phyloP scores from a whole-genome alignment of 2,329 filamentous ascomycete species.

The Phialocephala subalpina region DNA sequence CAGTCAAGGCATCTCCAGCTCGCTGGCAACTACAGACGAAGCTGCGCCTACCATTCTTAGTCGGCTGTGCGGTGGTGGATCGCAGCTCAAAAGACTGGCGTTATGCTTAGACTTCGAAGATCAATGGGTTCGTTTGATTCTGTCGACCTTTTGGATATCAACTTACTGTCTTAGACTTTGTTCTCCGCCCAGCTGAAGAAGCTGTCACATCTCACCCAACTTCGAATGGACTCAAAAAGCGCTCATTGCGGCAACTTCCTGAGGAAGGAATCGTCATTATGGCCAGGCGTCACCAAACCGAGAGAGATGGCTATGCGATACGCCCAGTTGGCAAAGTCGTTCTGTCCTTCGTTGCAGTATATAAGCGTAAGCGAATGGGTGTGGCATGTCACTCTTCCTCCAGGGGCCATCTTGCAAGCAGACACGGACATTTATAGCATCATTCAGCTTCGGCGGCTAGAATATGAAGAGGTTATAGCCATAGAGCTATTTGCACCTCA shows the following conservation, averaged over 20 bases:
- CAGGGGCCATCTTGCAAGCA: not conserved
- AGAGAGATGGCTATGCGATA: conserved; percentile 24
- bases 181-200: conserved; percentile 15
- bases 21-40: too few species aligned
- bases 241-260: conserved; percentile 4
- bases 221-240: conserved; percentile 17
- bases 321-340: conserved; percentile 19
- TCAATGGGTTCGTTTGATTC: too few species aligned
- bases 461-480: not conserved
- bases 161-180: too few species aligned
- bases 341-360: conserved; percentile 27
- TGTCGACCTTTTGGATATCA: too few species aligned
- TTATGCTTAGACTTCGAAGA: too few species aligned
- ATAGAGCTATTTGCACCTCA: not conserved
- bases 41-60: too few species aligned
- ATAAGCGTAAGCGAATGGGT: conserved; percentile 20
- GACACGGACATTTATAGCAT: not conserved
- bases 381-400: conserved; percentile 19
- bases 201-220: conserved; percentile 16
- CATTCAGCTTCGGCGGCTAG: not conserved
- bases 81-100: too few species aligned
- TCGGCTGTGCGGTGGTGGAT: too few species aligned
- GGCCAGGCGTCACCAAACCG: conserved; percentile 6
- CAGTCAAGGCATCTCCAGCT: too few species aligned
- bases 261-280: too few species aligned